A percentile compares a stretch with the other conserved stretches of the same genome.
phyloP scores from a whole-genome alignment of 148 eudicot species.

The Persicaria maculosa region DNA sequence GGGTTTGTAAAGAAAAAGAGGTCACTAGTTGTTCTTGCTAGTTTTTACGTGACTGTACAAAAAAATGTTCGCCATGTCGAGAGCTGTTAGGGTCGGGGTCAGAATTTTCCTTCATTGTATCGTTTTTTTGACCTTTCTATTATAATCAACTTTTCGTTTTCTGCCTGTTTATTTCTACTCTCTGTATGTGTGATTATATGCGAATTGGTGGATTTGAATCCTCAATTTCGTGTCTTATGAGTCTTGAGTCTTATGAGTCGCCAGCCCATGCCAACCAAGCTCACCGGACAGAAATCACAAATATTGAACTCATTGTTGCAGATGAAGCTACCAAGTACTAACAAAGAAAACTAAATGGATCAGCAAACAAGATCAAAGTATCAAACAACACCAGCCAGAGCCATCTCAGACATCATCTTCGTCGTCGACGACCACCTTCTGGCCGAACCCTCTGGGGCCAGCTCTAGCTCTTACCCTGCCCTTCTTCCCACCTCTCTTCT shows the following conservation, averaged over 20 bases:
- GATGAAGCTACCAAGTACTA: not conserved
- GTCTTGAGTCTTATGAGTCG: no score
- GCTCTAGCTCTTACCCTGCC: slow-evolving; percentile 36
- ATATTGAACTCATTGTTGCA: not conserved
- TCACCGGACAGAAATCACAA: not conserved
- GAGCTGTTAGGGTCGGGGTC: slow-evolving; percentile 7
- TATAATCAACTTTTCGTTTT: not conserved
- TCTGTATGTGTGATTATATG: not conserved
- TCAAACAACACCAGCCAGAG: no score
- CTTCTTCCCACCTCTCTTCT: slow-evolving; percentile 49
- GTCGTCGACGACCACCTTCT: slow-evolving; percentile 46
- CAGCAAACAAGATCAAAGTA: not conserved
- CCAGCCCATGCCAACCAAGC: no score
- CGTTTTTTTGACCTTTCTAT: not conserved
- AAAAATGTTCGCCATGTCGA: slow-evolving; percentile 3
- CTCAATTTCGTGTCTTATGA: no score
- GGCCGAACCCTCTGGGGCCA: slow-evolving; percentile 87
- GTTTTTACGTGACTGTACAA: slow-evolving; percentile 17
- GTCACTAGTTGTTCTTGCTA: slow-evolving; percentile 14
- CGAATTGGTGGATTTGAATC: no score
- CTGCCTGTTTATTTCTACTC: not conserved
- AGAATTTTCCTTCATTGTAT: not conserved
- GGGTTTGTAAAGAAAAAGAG: slow-evolving; percentile 13
- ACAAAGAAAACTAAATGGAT: slow-evolving; percentile 2
- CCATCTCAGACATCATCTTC: slow-evolving; percentile 25